Percentiles rank a stretch among this genome's conserved stretches.
Conservation (phyloP, 2,329 filamentous ascomycete genomes). For the Penicillium italicum region DNA sequence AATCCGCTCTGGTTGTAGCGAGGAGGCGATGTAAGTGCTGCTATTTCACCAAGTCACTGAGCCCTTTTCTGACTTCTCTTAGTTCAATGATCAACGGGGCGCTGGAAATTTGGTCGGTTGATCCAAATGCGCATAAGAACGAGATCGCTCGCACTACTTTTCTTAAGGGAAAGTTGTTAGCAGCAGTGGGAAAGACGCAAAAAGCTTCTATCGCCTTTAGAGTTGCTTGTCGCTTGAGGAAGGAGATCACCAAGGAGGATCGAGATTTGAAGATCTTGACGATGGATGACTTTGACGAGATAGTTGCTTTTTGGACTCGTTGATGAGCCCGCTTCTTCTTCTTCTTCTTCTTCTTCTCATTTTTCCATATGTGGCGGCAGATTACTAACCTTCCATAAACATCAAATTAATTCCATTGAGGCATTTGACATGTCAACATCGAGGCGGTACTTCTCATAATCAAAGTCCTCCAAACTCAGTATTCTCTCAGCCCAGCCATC, state of each 20-base stretch:
- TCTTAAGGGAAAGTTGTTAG: constrained; percentile 18
- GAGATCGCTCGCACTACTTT: constrained; percentile 25
- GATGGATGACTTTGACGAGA: constrained; percentile 19
- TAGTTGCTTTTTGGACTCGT: constrained; percentile 17
- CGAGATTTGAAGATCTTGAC: constrained; percentile 15
- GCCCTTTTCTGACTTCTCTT: constrained; percentile 1
- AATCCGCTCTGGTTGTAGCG: constrained; percentile 6
- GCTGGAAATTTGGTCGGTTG: constrained; percentile 14
- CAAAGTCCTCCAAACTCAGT: constrained; percentile 36
- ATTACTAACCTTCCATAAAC: neutral
- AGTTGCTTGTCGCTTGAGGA: constrained; percentile 20
- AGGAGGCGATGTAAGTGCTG: neutral
- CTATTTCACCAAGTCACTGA: too few species aligned
- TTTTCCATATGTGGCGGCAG: neutral
- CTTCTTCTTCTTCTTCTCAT: neutral
- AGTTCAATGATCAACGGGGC: constrained; percentile 19
- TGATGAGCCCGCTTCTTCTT: neutral
- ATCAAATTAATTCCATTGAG: too few species aligned
- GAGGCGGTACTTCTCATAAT: constrained; percentile 40
- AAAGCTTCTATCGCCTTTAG: constrained; percentile 17
- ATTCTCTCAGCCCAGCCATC: constrained; percentile 42
- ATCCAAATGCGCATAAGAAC: constrained; percentile 11
- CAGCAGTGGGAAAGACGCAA: constrained; percentile 13
- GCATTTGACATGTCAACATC: too few species aligned
- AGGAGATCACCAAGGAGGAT: constrained; percentile 20